Conservation (phyloP, 108 stramenopile species). For the Hondaea fermentalgiana region DNA sequence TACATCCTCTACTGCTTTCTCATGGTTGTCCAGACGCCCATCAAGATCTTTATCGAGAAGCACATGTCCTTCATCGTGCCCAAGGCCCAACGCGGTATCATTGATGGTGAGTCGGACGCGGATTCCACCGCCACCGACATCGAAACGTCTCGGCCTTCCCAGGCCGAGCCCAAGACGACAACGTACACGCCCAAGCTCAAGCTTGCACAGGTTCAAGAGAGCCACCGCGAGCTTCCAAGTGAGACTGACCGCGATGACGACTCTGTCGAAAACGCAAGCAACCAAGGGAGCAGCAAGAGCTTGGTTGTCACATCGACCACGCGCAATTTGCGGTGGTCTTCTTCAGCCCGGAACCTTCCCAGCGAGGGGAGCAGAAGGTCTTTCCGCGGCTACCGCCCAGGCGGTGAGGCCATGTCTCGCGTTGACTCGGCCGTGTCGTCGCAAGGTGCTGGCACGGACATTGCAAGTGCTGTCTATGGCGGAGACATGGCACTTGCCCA, state of each 20-base stretch:
- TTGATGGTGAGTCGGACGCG: neutral
- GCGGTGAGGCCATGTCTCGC: neutral
- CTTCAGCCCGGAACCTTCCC: too few species aligned
- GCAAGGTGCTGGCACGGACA: neutral
- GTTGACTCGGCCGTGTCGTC: neutral
- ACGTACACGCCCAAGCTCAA: neutral
- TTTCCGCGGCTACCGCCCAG: neutral
- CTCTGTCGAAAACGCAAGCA: too few species aligned
- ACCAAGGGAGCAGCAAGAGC: neutral
- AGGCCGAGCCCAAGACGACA: neutral
- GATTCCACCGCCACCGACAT: neutral
- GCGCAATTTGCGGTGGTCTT: neutral
- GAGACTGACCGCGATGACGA: too few species aligned
- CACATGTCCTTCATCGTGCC: neutral
- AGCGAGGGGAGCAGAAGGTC: neutral
- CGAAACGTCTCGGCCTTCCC: neutral
- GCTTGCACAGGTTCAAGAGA: neutral
- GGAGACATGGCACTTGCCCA: too few species aligned
- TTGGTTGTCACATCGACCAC: neutral
- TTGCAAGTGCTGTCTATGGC: too few species aligned
- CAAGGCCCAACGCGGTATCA: neutral
- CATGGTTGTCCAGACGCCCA: constrained; percentile 54
- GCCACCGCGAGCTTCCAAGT: neutral
- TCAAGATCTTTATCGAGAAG: neutral
- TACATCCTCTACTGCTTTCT: constrained; percentile 66